These are phyloP conservation scores for Styphnolobium japonicum DNA, from an alignment of 306 rosid genomes.

Conservation along the genomic window DNA sequence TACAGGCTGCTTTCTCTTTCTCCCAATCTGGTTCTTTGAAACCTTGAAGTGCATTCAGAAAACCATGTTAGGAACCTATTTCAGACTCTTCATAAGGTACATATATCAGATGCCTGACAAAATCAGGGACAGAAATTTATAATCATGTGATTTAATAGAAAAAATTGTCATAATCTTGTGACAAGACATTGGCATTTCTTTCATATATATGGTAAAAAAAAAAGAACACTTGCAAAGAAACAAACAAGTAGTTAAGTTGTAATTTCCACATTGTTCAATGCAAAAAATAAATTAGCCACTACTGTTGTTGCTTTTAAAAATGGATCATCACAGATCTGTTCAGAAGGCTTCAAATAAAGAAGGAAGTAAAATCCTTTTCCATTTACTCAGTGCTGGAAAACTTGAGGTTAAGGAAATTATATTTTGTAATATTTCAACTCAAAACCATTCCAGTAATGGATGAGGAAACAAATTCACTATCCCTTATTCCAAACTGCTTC, in stretches of 20 bases:
- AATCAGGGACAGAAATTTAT: conserved; percentile 5
- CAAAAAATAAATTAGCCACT: background rate
- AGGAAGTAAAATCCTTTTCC: conserved; percentile 1
- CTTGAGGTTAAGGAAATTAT: background rate
- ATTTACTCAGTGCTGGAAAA: background rate
- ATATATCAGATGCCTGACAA: background rate
- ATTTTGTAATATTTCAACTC: background rate
- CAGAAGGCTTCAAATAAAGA: background rate
- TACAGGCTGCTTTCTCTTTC: conserved; percentile 96
- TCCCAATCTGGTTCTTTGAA: conserved; percentile 90
- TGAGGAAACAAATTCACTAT: background rate
- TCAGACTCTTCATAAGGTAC: background rate
- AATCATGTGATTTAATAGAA: background rate
- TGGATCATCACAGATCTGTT: background rate
- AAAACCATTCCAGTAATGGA: background rate
- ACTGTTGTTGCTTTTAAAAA: background rate
- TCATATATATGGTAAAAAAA: background rate
- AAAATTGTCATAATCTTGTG: background rate
- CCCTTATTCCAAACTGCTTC: background rate
- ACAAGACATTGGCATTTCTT: background rate
- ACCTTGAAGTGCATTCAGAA: conserved; percentile 57
- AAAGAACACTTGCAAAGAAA: background rate
- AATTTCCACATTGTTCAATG: conserved; percentile 6
- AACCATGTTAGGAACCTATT: conserved; percentile 42
- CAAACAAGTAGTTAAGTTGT: background rate